Evolutionary conservation across 2,329 filamentous ascomycete genomes (phyloP).

Genomic region (Cladosporium sp.): DNA sequence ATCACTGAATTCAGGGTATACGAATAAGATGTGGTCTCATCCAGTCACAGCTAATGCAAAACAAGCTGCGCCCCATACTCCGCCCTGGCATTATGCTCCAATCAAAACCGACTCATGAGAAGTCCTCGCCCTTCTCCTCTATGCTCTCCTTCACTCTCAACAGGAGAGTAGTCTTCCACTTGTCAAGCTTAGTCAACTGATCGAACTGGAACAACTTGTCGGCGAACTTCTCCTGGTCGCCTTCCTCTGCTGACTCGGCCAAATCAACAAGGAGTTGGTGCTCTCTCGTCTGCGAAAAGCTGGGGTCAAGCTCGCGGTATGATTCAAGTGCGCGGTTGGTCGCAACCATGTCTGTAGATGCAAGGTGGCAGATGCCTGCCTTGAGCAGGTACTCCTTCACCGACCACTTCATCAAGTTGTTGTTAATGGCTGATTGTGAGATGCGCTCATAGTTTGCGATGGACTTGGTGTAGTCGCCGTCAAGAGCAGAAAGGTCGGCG

Average conservation of each 20-base stretch:
- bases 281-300: constrained; percentile 76
- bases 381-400: constrained; percentile 97
- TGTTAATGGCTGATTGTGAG: constrained; percentile 71
- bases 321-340: constrained; percentile 76
- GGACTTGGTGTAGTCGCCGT: constrained; percentile 80
- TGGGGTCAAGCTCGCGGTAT: constrained; percentile 77
- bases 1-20: constrained; percentile 15
- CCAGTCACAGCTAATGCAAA: constrained; percentile 7
- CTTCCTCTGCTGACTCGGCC: constrained; percentile 69
- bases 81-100: not conserved
- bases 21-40: constrained; percentile 13
- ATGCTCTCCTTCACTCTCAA: constrained; percentile 82
- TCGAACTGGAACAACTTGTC: constrained; percentile 89
- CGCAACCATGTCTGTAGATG: constrained; percentile 73
- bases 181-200: constrained; percentile 89
- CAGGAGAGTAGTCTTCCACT: constrained; percentile 91
- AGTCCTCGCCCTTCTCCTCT: constrained; percentile 69
- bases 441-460: constrained; percentile 84
- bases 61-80: constrained; percentile 11
- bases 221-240: constrained; percentile 78
- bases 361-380: constrained; percentile 86
- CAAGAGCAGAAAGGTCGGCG: constrained; percentile 79
- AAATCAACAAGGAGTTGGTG: constrained; percentile 78
- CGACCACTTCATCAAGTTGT: constrained; percentile 89
- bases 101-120: constrained; percentile 50